phyloP scores from a whole-genome alignment of 163 green algal genomes.

The Scenedesmus sp. region DNA sequence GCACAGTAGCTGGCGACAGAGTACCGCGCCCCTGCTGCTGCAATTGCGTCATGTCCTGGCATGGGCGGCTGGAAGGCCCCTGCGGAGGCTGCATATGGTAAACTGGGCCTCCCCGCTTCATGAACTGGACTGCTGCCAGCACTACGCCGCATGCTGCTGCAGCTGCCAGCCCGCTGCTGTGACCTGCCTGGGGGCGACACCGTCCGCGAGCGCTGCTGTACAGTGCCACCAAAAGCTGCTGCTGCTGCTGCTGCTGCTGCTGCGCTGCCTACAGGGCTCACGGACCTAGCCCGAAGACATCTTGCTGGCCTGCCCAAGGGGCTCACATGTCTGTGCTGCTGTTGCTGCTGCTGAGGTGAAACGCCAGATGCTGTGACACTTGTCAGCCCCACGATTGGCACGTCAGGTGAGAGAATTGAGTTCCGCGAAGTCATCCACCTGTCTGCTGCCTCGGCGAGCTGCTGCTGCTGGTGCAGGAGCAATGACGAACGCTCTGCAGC shows the following conservation, averaged over 20 bases:
- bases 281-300: not conserved
- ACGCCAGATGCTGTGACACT: not conserved
- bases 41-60: not conserved
- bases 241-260: conserved; percentile 1
- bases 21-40: not conserved
- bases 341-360: not conserved
- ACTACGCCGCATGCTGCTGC: not conserved
- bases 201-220: not conserved
- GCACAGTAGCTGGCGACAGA: not conserved
- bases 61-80: not conserved
- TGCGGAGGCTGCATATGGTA: not conserved
- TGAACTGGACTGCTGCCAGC: not conserved
- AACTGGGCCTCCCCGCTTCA: not conserved
- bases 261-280: conserved; percentile 28
- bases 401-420: not conserved
- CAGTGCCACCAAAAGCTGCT: not conserved
- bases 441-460: conserved; percentile 16
- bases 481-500: not conserved
- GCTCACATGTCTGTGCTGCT: not conserved
- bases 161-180: not conserved
- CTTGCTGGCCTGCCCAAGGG: not conserved
- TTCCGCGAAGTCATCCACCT: not conserved
- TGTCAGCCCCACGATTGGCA: not conserved
- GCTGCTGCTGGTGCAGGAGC: not conserved
- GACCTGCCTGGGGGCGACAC: not conserved